Evolutionary conservation across 345 rosid species (phyloP), one percentile per base, ranked within the genome.

Genomic region (Nephelium lappaceum): DNA sequence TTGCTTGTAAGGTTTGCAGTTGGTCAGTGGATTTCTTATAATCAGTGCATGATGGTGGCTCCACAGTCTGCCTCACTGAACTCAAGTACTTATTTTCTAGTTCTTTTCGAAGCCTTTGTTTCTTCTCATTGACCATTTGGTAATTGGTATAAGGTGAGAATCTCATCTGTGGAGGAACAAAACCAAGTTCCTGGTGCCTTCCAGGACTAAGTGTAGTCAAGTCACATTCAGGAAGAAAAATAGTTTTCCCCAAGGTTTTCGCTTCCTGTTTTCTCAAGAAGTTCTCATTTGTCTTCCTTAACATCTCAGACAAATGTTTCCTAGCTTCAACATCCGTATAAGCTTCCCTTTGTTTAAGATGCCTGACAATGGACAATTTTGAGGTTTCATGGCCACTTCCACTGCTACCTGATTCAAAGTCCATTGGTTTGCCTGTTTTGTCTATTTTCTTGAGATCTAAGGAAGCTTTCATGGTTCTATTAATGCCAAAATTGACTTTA

Each of bases 181-280:
- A 73, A 3, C 67, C 81, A 62, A 16, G 73, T 67, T 76, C 84
- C 74, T 39, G 62, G 27, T 77, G 76, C 58, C 77, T 67, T 75
- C 69, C 78, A 75, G 80, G 27, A 81, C 82, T 78, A 75, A 70
- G 47, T 47, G 67, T 69, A 47, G 84, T 70, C 68, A 85, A 88
- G 73, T 87, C 88, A 61, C 86, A 81, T 69, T 86, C 89, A 27
- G 90, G 92, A 67, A 86, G 67, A 31, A 84, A 81, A 51, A 63
- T 43, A 24, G 79, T 74, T 69, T 89, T 83, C 79, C 82, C 88
- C 41, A 77, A 74, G 60, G 81, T 71, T 75, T 82, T 84, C 10
- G 70, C 71, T 71, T 67, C 61, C 53, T 73, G 81, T 82, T 82
- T 87, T 61, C 82, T 81, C 23, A 73, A 70, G 69, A 84, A 68